Percentiles rank a stretch among this genome's conserved stretches.
Evolutionary conservation across 345 rosid genomes (phyloP).

Genomic region (Populus davidiana): DNA sequence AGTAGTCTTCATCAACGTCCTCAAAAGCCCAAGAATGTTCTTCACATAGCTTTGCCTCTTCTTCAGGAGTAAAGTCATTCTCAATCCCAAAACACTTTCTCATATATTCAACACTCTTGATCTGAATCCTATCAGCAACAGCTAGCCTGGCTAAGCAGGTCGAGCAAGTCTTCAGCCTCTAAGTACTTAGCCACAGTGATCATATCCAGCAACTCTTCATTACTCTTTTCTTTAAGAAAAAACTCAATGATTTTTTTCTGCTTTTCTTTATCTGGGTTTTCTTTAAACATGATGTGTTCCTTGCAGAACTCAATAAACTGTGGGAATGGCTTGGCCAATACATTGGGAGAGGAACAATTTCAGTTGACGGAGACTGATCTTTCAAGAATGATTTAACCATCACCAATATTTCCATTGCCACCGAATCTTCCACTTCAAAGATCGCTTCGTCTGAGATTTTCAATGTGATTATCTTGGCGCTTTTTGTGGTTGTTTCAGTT

Average conservation of each 20-base stretch:
- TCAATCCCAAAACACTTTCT: conserved; percentile 8
- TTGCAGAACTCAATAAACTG: not conserved
- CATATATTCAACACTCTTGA: conserved; percentile 10
- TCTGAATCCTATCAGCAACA: conserved; percentile 12
- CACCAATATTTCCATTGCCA: not conserved
- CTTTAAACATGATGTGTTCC: not conserved
- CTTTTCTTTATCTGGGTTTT: not conserved
- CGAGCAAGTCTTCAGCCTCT: not conserved
- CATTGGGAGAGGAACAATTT: not conserved
- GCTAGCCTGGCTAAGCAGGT: not conserved
- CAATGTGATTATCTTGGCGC: not conserved
- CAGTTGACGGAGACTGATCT: not conserved
- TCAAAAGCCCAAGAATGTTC: conserved; percentile 14
- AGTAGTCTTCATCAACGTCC: not conserved
- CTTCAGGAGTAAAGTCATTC: conserved; percentile 15
- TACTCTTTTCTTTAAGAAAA: not conserved
- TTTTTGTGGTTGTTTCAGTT: no score
- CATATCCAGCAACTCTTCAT: not conserved
- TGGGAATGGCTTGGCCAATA: not conserved
- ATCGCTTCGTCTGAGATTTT: not conserved
- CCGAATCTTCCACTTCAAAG: not conserved
- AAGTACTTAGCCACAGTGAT: conserved; percentile 15
- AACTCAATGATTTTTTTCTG: not conserved
- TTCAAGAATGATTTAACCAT: not conserved
- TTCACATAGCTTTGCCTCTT: conserved; percentile 14